Evolutionary conservation across 768 basidiomycete species (phyloP).

Genomic region (Porpolomopsis calyptriformis): DNA sequence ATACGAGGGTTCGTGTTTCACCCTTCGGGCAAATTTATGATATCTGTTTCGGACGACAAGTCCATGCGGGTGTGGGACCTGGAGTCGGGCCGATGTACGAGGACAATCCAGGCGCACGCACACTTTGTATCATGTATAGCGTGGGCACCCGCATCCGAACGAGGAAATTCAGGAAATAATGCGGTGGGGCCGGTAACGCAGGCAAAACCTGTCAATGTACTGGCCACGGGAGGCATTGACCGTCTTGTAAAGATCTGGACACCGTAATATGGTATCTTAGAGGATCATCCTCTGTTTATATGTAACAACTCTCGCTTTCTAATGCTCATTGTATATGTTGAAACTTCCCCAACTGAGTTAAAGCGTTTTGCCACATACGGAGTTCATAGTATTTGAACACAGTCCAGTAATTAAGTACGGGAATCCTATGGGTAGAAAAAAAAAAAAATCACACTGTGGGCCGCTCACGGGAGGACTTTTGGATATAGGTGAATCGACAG

Average conservation of each 20-base stretch:
- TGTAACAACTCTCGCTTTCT: too few species aligned
- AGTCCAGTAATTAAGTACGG: too few species aligned
- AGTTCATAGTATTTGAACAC: too few species aligned
- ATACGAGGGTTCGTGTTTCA: conserved; percentile 82
- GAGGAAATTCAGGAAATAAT: conserved; percentile 25
- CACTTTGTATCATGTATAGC: conserved; percentile 75
- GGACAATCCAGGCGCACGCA: conserved; percentile 78
- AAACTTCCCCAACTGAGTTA: too few species aligned
- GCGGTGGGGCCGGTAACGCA: conserved; percentile 16
- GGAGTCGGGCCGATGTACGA: conserved; percentile 72
- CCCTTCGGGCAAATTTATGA: conserved; percentile 77
- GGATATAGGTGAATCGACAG: not conserved
- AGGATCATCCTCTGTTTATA: too few species aligned
- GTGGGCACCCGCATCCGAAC: conserved; percentile 51
- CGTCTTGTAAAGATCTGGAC: conserved; percentile 58
- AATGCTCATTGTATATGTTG: too few species aligned
- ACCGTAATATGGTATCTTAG: conserved; percentile 27
- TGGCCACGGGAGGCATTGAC: conserved; percentile 60
- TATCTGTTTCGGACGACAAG: conserved; percentile 91
- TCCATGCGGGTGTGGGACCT: conserved; percentile 88
- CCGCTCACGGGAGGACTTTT: not conserved
- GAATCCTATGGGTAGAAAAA: too few species aligned
- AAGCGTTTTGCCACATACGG: too few species aligned
- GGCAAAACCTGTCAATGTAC: conserved; percentile 58
- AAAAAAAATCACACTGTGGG: not conserved